Evolutionary conservation across 2,329 filamentous ascomycete species (phyloP).

Genomic region (Aspergillus tubingensis): DNA sequence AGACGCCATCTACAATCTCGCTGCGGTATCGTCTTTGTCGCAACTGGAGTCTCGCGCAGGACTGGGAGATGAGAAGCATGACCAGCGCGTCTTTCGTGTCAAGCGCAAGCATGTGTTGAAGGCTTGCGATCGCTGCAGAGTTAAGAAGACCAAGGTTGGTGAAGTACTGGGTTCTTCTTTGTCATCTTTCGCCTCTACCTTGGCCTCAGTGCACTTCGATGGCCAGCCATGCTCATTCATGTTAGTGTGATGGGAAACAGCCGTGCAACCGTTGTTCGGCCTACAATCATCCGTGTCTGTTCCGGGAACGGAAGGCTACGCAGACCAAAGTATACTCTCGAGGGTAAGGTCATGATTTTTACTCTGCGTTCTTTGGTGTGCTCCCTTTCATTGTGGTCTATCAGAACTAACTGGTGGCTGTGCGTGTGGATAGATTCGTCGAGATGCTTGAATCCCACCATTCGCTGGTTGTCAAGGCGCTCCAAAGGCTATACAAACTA

Average conservation of each 20-base stretch:
- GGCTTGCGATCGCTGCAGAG: constrained; percentile 48
- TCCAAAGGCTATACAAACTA: constrained; percentile 45
- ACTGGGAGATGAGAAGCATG: constrained; percentile 36
- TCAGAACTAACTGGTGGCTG: constrained; percentile 4
- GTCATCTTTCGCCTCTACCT: constrained; percentile 6
- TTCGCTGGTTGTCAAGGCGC: constrained; percentile 44
- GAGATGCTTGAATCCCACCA: constrained; percentile 50
- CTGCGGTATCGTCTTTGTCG: constrained; percentile 33
- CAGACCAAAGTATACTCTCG: constrained; percentile 48
- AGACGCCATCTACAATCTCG: constrained; percentile 38
- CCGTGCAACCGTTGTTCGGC: constrained; percentile 47
- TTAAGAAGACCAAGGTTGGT: constrained; percentile 49
- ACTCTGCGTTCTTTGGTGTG: not conserved
- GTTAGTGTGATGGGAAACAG: constrained; percentile 49
- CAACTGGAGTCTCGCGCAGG: constrained; percentile 32
- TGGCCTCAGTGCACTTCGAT: not conserved
- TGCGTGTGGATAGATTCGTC: constrained; percentile 38
- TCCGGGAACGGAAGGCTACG: constrained; percentile 47
- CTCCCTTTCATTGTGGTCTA: not conserved
- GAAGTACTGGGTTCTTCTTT: constrained; percentile 10
- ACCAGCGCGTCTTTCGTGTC: constrained; percentile 45
- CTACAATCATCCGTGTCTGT: constrained; percentile 48
- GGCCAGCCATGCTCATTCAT: constrained; percentile 18
- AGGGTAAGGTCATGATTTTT: constrained; percentile 34
- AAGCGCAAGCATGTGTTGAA: constrained; percentile 50